Base-by-base conservation (phyloP, 805 yeast species). In the Limtongozyma cylindracea region DNA sequence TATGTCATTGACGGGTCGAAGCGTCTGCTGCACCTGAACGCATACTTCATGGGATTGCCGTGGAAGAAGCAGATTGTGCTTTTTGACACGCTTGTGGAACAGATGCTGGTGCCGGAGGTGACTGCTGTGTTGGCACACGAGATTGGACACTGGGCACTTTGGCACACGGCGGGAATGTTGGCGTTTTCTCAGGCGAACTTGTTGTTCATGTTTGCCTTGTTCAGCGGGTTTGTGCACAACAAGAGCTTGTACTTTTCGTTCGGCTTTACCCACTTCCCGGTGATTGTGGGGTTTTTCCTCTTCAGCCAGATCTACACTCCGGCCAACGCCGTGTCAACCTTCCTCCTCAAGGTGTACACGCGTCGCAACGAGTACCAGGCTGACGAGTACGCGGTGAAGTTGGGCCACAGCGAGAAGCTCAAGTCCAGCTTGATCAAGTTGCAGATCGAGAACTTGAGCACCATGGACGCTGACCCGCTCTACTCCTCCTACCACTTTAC, bases 91-190 rank as follows among this genome's bases (percentile, higher is more conserved):
- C 60, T 88, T 48, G 70, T 88, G 30, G 65, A 74, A 28, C 71
- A 76, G 27, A 68, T 80, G 16, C 48, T 80, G 15, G 59, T 63
- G 14, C 61, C 58, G 19, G 91, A 88, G 45, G 76, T 80, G 19
- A 77, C 80, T 23, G 95, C 96, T 23, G 93, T 88, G 2, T 56
- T 84, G 31, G 96, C 92, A n/a, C 99, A 88, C 40, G 99, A 88
- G 51, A 71, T 88, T 33, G 99, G 99, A 23, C 99, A 88, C 44
- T 88, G 99, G 99, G 69, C 71, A 35, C 57, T 73, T 41, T 67
- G 72, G 26, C 99, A 88, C 44, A 71, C 82, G 28, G 53, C 82
- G n/a, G 68, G 67, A 39, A 60, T 71, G 56, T 46, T 88, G 36
- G 36, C 59, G 4, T 57, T 69, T 29, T 53, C 64, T 21, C 82